These are phyloP conservation scores for Dryadomyces quercus-mongolicae DNA, from an alignment of 2,329 filamentous ascomycete genomes.

Conservation along the genomic window DNA sequence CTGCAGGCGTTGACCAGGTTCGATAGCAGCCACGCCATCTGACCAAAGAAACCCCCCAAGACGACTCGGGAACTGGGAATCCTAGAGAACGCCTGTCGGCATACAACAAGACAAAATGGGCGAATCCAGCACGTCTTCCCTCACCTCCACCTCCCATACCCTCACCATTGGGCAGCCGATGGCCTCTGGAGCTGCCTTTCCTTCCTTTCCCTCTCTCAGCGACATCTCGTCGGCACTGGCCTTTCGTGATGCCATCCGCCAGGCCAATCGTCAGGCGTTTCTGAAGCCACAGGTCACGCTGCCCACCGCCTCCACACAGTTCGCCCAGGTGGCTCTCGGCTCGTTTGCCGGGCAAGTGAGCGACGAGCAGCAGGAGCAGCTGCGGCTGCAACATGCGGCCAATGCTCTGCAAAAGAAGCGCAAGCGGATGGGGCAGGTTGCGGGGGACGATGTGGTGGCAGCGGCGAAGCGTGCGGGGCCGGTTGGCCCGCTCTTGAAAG, in stretches of 20 bases:
- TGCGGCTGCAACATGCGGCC: constrained; percentile 28
- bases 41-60: neutral
- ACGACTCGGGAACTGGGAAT: neutral
- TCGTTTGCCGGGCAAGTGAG: constrained; percentile 62
- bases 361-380: constrained; percentile 56
- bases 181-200: constrained; percentile 13
- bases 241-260: constrained; percentile 46
- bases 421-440: constrained; percentile 39
- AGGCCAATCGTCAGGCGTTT: constrained; percentile 57
- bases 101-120: too few relatives aligned
- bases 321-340: constrained; percentile 73
- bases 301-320: constrained; percentile 55
- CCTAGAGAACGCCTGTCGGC: neutral
- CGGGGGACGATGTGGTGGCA: constrained; percentile 41
- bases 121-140: constrained; percentile 39
- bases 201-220: constrained; percentile 16
- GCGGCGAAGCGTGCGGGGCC: constrained; percentile 52
- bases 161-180: constrained; percentile 9
- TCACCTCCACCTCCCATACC: constrained; percentile 55
- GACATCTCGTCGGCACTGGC: constrained; percentile 16
- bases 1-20: neutral
- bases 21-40: too few relatives aligned
- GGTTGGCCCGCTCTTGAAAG: constrained; percentile 49
- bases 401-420: constrained; percentile 57
- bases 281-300: constrained; percentile 60